A percentile compares a stretch with the other conserved stretches of the same genome.
These are phyloP conservation scores for Abelmoschus esculentus DNA, from an alignment of 345 rosid genomes.

Conservation along the genomic window DNA sequence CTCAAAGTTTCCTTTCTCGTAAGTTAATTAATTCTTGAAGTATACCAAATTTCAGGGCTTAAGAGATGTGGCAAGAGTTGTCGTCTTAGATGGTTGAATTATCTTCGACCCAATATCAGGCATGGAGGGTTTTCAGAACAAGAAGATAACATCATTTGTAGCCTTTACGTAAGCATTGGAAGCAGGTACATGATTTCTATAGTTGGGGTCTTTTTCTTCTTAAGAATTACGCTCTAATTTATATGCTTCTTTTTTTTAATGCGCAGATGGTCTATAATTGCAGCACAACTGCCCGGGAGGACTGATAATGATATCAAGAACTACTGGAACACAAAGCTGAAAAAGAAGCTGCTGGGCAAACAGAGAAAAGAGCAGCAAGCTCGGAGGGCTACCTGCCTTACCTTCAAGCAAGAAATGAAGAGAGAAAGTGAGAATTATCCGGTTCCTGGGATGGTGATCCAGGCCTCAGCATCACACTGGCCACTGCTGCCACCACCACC, in stretches of 20 bases:
- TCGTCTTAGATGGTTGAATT: slow-evolving; percentile 40
- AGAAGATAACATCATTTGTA: slow-evolving; percentile 50
- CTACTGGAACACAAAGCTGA: too few species aligned
- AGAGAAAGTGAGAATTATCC: slow-evolving; percentile 22
- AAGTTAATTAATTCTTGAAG: not conserved
- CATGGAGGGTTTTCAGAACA: slow-evolving; percentile 55
- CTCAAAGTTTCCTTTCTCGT: not conserved
- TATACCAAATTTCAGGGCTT: not conserved
- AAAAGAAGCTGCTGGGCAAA: slow-evolving; percentile 11
- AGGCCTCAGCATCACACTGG: too few species aligned
- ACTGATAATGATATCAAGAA: too few species aligned
- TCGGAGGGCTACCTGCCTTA: slow-evolving; percentile 13
- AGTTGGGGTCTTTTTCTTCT: too few species aligned
- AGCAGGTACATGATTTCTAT: too few species aligned
- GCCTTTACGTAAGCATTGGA: slow-evolving; percentile 42
- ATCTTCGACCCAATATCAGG: slow-evolving; percentile 48
- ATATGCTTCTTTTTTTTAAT: not conserved
- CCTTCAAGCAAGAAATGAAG: slow-evolving; percentile 42
- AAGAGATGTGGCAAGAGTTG: too few species aligned
- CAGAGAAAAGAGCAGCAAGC: slow-evolving; percentile 49
- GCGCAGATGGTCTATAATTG: slow-evolving; percentile 59
- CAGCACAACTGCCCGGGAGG: too few species aligned
- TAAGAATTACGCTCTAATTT: too few species aligned
- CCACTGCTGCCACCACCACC: too few species aligned
- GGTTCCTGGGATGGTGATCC: slow-evolving; percentile 14